Conservation (phyloP, 2,329 filamentous ascomycete species). For the Coniochaeta sp. region DNA sequence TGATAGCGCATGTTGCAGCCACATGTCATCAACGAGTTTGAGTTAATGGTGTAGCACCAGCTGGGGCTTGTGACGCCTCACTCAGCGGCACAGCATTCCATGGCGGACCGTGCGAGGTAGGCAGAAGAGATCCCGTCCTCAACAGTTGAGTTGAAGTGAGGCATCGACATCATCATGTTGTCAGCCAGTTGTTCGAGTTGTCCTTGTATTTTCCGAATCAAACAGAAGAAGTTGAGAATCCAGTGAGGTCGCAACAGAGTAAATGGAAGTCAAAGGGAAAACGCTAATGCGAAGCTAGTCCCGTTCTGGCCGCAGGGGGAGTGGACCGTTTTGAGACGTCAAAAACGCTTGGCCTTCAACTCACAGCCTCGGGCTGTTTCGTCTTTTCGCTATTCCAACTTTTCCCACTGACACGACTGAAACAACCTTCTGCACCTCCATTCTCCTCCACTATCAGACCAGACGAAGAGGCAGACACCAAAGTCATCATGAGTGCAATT, state of each 20-base stretch:
- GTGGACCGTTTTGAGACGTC: no score
- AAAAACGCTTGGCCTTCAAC: background rate
- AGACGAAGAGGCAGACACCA: background rate
- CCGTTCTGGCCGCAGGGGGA: background rate
- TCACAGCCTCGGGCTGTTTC: background rate
- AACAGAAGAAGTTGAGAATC: no score
- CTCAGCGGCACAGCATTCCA: background rate
- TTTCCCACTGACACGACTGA: background rate
- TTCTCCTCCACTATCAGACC: background rate
- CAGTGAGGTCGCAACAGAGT: no score
- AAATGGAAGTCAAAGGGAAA: no score
- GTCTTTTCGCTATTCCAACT: no score
- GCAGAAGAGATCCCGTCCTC: background rate
- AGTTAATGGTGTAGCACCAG: background rate
- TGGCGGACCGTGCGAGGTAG: background rate
- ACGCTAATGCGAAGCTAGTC: no score
- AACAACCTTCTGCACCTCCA: background rate
- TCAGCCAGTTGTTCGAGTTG: no score
- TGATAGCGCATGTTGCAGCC: background rate
- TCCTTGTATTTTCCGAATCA: no score
- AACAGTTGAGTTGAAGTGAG: background rate
- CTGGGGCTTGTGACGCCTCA: conserved; percentile 1
- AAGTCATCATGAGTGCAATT: background rate
- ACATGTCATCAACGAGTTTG: background rate
- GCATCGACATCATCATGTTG: background rate